A percentile compares a stretch with the other conserved stretches of the same genome.
Conservation (phyloP, 176 grass and related monocot species). For the Eleusine coracana region DNA sequence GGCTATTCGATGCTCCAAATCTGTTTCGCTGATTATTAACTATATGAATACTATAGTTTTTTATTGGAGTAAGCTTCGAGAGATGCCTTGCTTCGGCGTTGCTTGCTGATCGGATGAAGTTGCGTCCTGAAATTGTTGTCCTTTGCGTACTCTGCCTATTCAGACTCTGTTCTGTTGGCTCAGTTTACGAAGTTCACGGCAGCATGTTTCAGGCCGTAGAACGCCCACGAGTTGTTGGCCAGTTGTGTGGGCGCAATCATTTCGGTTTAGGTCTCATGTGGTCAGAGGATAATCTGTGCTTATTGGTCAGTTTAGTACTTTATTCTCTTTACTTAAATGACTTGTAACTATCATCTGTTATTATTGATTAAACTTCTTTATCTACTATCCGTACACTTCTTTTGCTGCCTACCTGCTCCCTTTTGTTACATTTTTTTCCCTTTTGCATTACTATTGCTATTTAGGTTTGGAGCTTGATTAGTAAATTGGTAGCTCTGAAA, state of each 20-base stretch:
- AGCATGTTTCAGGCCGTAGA: slow-evolving; percentile 8
- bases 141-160: slow-evolving; percentile 17
- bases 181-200: neutral
- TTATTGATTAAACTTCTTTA: slow-evolving; percentile 33
- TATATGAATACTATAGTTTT: neutral
- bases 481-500: slow-evolving; percentile 24
- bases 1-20: neutral
- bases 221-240: neutral
- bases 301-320: slow-evolving; percentile 35
- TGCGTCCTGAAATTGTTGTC: slow-evolving; percentile 20
- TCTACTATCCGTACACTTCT: slow-evolving; percentile 31
- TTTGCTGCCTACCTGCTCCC: slow-evolving; percentile 24
- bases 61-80: slow-evolving; percentile 13
- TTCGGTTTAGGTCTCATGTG: neutral
- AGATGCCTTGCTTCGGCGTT: slow-evolving; percentile 17
- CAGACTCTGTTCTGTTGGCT: neutral
- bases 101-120: slow-evolving; percentile 26
- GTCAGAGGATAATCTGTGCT: slow-evolving; percentile 20
- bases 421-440: neutral
- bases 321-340: slow-evolving; percentile 30
- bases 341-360: neutral
- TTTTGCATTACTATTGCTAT: slow-evolving; percentile 13
- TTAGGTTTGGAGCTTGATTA: neutral
- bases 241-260: slow-evolving; percentile 8
- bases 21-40: neutral